These are phyloP conservation scores for Fusarium verticillioides DNA, from an alignment of 2,329 filamentous ascomycete species.

Conservation along the genomic window DNA sequence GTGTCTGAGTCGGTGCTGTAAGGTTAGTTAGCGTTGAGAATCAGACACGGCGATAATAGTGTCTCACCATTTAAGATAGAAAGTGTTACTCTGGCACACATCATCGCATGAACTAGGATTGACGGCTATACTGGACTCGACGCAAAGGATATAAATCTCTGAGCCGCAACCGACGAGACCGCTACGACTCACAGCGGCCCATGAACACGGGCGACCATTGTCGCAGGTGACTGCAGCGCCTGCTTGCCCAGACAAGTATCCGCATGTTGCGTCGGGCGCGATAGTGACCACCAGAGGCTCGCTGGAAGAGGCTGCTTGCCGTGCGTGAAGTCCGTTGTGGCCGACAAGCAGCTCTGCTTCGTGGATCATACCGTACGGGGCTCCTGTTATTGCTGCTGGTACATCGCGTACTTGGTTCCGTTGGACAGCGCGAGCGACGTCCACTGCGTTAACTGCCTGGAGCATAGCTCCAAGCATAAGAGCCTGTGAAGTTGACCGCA, in stretches of 20 bases:
- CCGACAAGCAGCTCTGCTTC: neutral
- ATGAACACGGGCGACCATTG: neutral
- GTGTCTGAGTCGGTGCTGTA: too few relatives aligned
- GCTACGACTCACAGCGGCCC: neutral
- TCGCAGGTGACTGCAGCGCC: neutral
- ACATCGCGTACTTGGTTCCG: neutral
- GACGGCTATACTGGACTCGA: neutral
- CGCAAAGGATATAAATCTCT: neutral
- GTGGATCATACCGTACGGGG: neutral
- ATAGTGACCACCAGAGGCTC: neutral
- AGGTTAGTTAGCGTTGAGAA: fast-evolving
- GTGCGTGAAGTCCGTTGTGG: too few relatives aligned
- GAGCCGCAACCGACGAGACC: neutral
- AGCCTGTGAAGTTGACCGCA: neutral
- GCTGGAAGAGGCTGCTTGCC: neutral
- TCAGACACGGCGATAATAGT: too few relatives aligned
- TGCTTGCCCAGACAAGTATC: neutral
- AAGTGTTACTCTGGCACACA: neutral
- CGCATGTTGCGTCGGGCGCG: neutral
- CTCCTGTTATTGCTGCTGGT: neutral
- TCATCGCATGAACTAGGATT: neutral
- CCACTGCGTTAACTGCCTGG: neutral
- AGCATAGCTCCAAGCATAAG: neutral
- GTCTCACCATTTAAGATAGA: neutral
- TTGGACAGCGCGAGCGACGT: neutral